Conservation (phyloP, 345 rosid genomes). For the Lepidium africanum region DNA sequence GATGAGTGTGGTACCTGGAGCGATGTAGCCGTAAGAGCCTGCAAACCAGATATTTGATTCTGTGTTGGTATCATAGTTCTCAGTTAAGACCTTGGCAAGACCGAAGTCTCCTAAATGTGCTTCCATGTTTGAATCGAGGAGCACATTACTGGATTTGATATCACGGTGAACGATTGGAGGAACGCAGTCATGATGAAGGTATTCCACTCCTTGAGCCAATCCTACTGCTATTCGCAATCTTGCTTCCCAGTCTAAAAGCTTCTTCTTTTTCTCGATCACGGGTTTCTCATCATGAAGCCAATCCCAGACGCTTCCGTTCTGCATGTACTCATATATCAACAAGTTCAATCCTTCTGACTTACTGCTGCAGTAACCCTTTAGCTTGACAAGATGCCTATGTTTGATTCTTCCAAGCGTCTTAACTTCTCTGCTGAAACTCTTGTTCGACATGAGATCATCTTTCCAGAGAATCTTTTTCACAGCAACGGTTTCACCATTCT, state of each 20-base stretch:
- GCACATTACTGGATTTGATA: constrained; percentile 79
- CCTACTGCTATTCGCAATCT: constrained; percentile 80
- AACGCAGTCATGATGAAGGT: constrained; percentile 89
- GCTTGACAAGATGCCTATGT: constrained; percentile 86
- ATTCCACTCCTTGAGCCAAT: constrained; percentile 83
- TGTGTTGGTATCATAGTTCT: constrained; percentile 47
- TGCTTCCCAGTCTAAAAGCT: constrained; percentile 70
- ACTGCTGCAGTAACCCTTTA: constrained; percentile 78
- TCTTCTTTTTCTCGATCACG: constrained; percentile 36
- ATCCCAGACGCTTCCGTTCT: constrained; percentile 93
- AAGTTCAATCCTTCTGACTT: constrained; percentile 58
- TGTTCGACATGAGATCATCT: constrained; percentile 63
- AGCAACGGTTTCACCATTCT: constrained; percentile 65
- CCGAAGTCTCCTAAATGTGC: constrained; percentile 96
- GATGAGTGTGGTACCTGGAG: constrained; percentile 56
- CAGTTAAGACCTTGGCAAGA: constrained; percentile 60
- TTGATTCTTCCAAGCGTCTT: constrained; percentile 69
- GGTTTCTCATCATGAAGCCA: constrained; percentile 60
- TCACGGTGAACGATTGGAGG: constrained; percentile 86
- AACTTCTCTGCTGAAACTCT: constrained; percentile 83
- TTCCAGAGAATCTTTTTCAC: constrained; percentile 72
- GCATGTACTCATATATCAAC: constrained; percentile 87
- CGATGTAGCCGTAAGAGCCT: constrained; percentile 86
- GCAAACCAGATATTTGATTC: constrained; percentile 81
- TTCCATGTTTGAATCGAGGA: constrained; percentile 81